Percentiles rank a stretch among this genome's conserved stretches.
Conservation (phyloP, 176 grass and related monocot species). For the Eleusine coracana region DNA sequence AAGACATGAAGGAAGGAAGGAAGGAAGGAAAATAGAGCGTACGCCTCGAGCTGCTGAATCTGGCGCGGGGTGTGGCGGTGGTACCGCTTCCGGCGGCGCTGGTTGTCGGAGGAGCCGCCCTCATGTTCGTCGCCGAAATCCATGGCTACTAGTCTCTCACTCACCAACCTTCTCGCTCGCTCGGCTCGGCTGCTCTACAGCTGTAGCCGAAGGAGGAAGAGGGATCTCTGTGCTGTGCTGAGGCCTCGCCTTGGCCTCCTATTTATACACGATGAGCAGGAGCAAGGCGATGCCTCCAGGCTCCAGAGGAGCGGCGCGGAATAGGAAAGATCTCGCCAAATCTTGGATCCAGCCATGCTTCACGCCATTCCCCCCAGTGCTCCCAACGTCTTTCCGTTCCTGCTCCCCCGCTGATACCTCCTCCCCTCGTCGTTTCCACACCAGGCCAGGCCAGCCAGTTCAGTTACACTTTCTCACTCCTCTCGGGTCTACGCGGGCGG, state of each 20-base stretch:
- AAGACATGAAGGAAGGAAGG: neutral
- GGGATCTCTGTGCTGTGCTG: slow-evolving; percentile 16
- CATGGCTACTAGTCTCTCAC: slow-evolving; percentile 42
- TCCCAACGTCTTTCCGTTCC: slow-evolving; percentile 30
- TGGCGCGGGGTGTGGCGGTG: slow-evolving; percentile 96
- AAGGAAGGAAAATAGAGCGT: neutral
- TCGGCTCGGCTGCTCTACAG: neutral
- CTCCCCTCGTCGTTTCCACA: neutral
- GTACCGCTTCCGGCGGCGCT: slow-evolving; percentile 82
- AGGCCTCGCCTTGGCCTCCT: neutral
- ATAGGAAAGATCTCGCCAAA: neutral
- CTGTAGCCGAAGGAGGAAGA: neutral
- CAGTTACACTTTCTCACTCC: neutral
- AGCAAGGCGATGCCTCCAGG: neutral
- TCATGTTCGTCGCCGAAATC: slow-evolving; percentile 87
- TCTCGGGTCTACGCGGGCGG: neutral
- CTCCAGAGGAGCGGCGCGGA: neutral
- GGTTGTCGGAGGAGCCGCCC: slow-evolving; percentile 50
- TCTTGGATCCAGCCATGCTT: slow-evolving; percentile 4
- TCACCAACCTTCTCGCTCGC: neutral
- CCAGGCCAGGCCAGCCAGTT: neutral
- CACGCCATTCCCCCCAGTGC: slow-evolving; percentile 5
- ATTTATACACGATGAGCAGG: slow-evolving; percentile 31
- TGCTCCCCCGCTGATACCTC: slow-evolving; percentile 25
- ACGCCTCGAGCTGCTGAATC: slow-evolving; percentile 98